phyloP scores from a whole-genome alignment of 129 eudicot genomes.

The Logfia minima region DNA sequence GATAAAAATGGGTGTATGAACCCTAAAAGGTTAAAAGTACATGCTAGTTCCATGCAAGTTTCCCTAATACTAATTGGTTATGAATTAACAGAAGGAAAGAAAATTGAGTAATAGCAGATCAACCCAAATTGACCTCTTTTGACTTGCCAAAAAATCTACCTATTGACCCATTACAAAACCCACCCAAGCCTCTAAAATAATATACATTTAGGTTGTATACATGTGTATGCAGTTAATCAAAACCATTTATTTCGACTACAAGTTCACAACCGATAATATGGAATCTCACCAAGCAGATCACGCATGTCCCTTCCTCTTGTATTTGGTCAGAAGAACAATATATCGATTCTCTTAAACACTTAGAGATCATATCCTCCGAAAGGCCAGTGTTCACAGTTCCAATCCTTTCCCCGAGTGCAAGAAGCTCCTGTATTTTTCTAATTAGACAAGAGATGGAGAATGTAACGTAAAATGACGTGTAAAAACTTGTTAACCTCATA shows the following conservation, averaged over 20 bases:
- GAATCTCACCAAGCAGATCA: slow-evolving; percentile 68
- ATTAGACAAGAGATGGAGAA: background rate
- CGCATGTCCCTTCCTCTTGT: slow-evolving; percentile 60
- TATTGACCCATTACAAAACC: background rate
- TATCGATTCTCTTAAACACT: slow-evolving; percentile 51
- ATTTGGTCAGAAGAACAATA: slow-evolving; percentile 52
- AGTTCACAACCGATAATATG: background rate
- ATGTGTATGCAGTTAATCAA: background rate
- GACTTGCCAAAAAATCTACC: background rate
- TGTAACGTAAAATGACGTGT: background rate
- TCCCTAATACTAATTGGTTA: too few relatives aligned
- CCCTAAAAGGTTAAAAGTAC: too few relatives aligned
- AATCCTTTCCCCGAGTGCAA: slow-evolving; percentile 66
- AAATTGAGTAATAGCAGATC: background rate
- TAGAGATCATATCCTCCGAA: slow-evolving; percentile 46
- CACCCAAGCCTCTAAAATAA: background rate
- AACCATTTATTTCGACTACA: background rate
- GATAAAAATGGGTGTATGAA: too few relatives aligned
- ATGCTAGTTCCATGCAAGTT: too few relatives aligned
- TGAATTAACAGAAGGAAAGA: too few relatives aligned
- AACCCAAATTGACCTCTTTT: background rate
- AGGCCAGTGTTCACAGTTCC: slow-evolving; percentile 68
- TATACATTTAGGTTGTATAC: background rate
- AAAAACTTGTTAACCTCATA: slow-evolving; percentile 45
- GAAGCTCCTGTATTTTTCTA: slow-evolving; percentile 56